Conservation (phyloP, 805 yeast species). For the Lachancea nothofagi region DNA sequence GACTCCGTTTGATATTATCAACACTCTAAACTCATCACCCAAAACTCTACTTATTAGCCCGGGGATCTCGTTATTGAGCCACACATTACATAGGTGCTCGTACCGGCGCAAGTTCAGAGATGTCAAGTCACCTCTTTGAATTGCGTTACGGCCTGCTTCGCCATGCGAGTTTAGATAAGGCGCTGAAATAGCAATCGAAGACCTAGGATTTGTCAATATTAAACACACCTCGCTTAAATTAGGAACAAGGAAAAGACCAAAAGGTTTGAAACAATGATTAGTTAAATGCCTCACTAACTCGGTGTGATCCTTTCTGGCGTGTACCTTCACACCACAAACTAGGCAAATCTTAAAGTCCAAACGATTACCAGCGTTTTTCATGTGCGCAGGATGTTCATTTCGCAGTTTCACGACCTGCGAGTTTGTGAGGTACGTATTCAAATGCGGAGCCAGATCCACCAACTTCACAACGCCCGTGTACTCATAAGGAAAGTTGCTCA, state of each 20-base stretch:
- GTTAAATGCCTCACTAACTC: slow-evolving; percentile 30
- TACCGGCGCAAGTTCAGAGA: slow-evolving; percentile 49
- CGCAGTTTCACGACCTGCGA: slow-evolving; percentile 25
- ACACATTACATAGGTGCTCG: slow-evolving; percentile 49
- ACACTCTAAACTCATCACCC: slow-evolving; percentile 33
- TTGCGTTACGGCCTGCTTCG: slow-evolving; percentile 55
- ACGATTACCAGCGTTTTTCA: slow-evolving; percentile 31
- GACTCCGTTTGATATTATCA: slow-evolving; percentile 25
- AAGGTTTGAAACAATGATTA: slow-evolving; percentile 30
- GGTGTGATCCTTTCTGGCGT: slow-evolving; percentile 27
- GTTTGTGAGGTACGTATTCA: slow-evolving; percentile 36
- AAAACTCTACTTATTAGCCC: slow-evolving; percentile 40
- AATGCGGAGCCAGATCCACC: slow-evolving; percentile 46
- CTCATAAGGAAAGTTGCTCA: slow-evolving; percentile 31
- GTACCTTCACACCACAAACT: slow-evolving; percentile 40
- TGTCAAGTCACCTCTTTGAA: slow-evolving; percentile 52
- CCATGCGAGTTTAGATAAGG: slow-evolving; percentile 76
- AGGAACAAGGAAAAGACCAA: slow-evolving; percentile 36
- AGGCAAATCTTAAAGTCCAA: slow-evolving; percentile 43
- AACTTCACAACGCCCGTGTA: slow-evolving; percentile 53
- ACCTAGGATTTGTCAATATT: slow-evolving; percentile 31
- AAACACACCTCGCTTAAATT: slow-evolving; percentile 32
- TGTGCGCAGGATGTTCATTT: slow-evolving; percentile 27
- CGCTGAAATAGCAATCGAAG: slow-evolving; percentile 41
- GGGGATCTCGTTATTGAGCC: slow-evolving; percentile 56